Base-by-base conservation (phyloP, 768 basidiomycete genomes). In the Butyriboletus loyo region DNA sequence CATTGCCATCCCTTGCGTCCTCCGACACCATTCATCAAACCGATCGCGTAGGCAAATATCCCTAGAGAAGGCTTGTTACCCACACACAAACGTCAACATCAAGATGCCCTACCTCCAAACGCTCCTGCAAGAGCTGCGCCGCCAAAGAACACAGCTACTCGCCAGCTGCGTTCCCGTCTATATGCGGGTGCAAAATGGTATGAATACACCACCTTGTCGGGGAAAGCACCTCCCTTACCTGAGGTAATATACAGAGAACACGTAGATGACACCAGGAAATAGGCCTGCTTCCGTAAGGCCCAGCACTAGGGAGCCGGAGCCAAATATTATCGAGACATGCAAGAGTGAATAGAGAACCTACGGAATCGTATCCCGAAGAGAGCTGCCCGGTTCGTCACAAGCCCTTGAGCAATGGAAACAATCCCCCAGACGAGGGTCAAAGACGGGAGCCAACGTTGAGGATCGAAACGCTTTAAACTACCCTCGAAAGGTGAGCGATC, bases 71-170 rank as follows among this genome's bases (percentile, higher is more conserved):
- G 42, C 8, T 47, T 24, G 11, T 56, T 22, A 41, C 10, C 1
- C 30, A 27, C 8, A 5, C 22, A 34, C 7, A 3, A 13, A 19
- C 10, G 17, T 44, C 25, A 43, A 42, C n/a, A 35, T 17, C 28
- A 40, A 35, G 7, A 14, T 54, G 21, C 15, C 7, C 21, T 63
- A 73, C 82, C 80, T 55, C 82, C 82, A 55, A 86, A 85, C 2
- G 84, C 84, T 25, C 85, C 83, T 7, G 84, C 80, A 21, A 85
- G 69, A 7, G 82, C 79, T 5, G 83, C 77, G 44, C 79, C 84
- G 28, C 81, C 80, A 53, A 85, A 83, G 66, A 84, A 83, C 36
- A 86, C 72, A 1, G 81, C 80, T 7, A 85, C 80, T 45, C 85
- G 75, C 74, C 77, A 79, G 54, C 81, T 80, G 1, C 82, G 78